phyloP scores from a whole-genome alignment of 805 yeast species.

The Cyberlindnera maclurae region DNA sequence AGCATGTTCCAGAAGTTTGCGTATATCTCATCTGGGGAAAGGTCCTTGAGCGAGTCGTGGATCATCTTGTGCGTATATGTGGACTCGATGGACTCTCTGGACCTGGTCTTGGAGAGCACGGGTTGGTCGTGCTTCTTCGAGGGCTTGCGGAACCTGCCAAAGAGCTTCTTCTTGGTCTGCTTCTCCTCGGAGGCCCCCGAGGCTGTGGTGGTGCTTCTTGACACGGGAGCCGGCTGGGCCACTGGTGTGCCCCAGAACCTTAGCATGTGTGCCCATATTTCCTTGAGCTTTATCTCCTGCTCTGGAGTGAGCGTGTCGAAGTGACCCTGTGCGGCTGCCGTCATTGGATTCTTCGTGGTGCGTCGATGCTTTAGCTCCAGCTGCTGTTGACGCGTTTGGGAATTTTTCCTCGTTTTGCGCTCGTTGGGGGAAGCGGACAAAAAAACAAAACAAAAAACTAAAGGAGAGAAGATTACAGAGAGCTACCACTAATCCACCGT shows the following conservation, averaged over 20 bases:
- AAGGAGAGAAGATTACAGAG: too few relatives aligned
- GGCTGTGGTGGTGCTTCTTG: constrained; percentile 1
- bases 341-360: constrained; percentile 7
- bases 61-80: constrained; percentile 32
- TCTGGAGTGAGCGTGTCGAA: constrained; percentile 41
- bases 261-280: constrained; percentile 60
- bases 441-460: too few relatives aligned
- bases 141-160: constrained; percentile 19
- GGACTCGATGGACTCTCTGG: constrained; percentile 25
- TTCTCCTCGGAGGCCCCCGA: constrained; percentile 3
- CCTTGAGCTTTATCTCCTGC: constrained; percentile 59
- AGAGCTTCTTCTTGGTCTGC: constrained; percentile 22
- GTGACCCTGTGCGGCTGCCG: constrained; percentile 30
- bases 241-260: constrained; percentile 50
- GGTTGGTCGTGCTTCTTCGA: constrained; percentile 6
- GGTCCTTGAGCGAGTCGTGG: constrained; percentile 42
- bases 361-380: too few relatives aligned
- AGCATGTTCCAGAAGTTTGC: constrained; percentile 49
- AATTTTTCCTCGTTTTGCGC: too few relatives aligned
- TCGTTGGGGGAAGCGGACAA: too few relatives aligned
- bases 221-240: background rate
- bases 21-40: constrained; percentile 46
- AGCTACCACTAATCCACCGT: too few relatives aligned
- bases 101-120: constrained; percentile 21
- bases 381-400: too few relatives aligned